phyloP scores from a whole-genome alignment of 352 stramenopile species.

The Phytophthora cryptogea region DNA sequence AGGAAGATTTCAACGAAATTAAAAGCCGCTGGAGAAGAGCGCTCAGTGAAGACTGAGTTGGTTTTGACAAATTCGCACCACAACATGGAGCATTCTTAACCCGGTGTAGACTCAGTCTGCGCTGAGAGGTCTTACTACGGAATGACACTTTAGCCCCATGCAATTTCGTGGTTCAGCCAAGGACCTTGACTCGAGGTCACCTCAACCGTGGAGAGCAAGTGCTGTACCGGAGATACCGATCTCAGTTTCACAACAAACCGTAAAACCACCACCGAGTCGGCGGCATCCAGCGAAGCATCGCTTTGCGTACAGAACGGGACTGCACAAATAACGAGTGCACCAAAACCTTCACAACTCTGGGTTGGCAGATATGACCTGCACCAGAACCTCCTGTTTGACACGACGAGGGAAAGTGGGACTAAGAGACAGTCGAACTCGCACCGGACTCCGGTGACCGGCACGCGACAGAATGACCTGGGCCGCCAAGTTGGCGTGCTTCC shows the following conservation, averaged over 20 bases:
- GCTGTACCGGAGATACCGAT: not conserved
- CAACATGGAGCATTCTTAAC: too few relatives aligned
- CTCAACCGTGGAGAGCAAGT: not conserved
- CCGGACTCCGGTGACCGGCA: not conserved
- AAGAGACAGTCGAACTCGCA: conserved; percentile 6
- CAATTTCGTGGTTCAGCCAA: too few relatives aligned
- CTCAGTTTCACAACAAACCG: not conserved
- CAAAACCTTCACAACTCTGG: too few relatives aligned
- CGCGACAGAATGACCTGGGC: not conserved
- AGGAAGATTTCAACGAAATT: too few relatives aligned
- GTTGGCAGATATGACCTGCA: too few relatives aligned
- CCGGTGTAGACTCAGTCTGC: too few relatives aligned
- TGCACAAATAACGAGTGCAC: too few relatives aligned
- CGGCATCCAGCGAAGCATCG: not conserved
- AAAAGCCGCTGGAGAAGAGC: too few relatives aligned
- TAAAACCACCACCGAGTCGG: not conserved
- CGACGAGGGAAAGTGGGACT: conserved; percentile 3
- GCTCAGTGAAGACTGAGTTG: too few relatives aligned
- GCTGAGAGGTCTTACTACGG: not conserved
- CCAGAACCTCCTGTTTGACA: too few relatives aligned
- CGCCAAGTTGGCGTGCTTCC: too few relatives aligned
- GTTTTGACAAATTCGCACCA: too few relatives aligned
- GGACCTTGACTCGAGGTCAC: not conserved
- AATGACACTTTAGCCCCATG: not conserved
- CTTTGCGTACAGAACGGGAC: not conserved